Evolutionary conservation across 805 yeast species (phyloP).

Genomic region (Dipodascus geniculatus): DNA sequence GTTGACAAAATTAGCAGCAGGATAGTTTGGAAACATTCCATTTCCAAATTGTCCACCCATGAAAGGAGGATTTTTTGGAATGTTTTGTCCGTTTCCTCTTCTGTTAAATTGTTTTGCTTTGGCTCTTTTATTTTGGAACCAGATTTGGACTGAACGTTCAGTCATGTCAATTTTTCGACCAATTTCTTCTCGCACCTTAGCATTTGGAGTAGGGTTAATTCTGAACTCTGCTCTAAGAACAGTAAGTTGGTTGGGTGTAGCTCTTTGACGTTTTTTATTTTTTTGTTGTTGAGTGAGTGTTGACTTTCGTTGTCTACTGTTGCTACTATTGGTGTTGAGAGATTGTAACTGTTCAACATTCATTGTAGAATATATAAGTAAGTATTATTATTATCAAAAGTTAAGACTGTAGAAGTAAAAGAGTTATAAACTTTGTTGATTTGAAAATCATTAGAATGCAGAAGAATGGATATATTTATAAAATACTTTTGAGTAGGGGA

Average conservation of each 20-base stretch:
- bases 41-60: neutral
- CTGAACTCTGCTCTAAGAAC: constrained; percentile 11
- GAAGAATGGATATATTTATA: too few relatives aligned
- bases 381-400: too few relatives aligned
- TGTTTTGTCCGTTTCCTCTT: constrained; percentile 1
- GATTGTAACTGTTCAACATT: neutral
- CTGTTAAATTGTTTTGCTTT: constrained; percentile 27
- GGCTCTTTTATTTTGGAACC: constrained; percentile 79
- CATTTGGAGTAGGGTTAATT: constrained; percentile 15
- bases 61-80: neutral
- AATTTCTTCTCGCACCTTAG: constrained; percentile 28
- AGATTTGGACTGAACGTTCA: constrained; percentile 79
- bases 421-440: too few relatives aligned
- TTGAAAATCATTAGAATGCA: too few relatives aligned
- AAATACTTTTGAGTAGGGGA: too few relatives aligned
- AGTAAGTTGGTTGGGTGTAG: constrained; percentile 14
- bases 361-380: neutral
- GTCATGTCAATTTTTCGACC: constrained; percentile 69
- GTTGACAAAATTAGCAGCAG: neutral
- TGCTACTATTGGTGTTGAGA: neutral
- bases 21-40: neutral
- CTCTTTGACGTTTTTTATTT: constrained; percentile 17
- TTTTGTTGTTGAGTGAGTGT: constrained; percentile 18
- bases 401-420: too few relatives aligned
- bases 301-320: constrained; percentile 11